Conservation (phyloP, 1,284 basidiomycete genomes). For the Pholiota adiposa region DNA sequence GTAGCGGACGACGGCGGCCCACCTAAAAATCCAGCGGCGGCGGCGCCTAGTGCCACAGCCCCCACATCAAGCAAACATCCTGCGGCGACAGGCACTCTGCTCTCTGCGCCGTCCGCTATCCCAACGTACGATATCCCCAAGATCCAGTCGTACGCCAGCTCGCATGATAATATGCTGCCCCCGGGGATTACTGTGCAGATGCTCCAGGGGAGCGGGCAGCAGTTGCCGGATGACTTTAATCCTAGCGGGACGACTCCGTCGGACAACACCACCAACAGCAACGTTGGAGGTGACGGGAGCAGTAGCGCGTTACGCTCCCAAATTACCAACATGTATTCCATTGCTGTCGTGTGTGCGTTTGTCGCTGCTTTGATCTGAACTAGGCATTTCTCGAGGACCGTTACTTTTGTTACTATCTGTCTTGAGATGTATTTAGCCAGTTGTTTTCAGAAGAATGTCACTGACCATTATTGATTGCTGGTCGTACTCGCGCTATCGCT, state of each 20-base stretch:
- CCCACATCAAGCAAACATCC: slow-evolving; percentile 1
- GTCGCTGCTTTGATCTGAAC: too few relatives aligned
- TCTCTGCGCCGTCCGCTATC: slow-evolving; percentile 4
- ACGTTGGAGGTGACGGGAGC: too few relatives aligned
- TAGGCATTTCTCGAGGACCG: too few relatives aligned
- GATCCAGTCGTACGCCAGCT: slow-evolving; percentile 6
- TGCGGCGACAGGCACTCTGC: slow-evolving; percentile 8
- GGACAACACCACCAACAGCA: too few relatives aligned
- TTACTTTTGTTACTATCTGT: too few relatives aligned
- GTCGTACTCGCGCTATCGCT: too few relatives aligned
- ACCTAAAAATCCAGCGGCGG: not conserved
- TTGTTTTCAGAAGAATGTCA: too few relatives aligned
- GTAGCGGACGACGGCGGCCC: not conserved
- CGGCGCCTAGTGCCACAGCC: not conserved
- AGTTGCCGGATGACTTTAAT: not conserved
- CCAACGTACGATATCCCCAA: slow-evolving; percentile 10
- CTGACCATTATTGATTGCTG: too few relatives aligned
- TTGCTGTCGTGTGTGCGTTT: too few relatives aligned
- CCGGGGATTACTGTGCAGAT: not conserved
- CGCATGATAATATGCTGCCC: not conserved
- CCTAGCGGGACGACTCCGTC: not conserved
- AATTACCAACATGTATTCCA: too few relatives aligned
- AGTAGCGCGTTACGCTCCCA: too few relatives aligned
- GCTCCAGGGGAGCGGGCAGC: not conserved
- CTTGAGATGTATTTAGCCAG: too few relatives aligned